Evolutionary conservation across 164 flowering plant genomes (phyloP).

Genomic region (Tinospora cordifolia): DNA sequence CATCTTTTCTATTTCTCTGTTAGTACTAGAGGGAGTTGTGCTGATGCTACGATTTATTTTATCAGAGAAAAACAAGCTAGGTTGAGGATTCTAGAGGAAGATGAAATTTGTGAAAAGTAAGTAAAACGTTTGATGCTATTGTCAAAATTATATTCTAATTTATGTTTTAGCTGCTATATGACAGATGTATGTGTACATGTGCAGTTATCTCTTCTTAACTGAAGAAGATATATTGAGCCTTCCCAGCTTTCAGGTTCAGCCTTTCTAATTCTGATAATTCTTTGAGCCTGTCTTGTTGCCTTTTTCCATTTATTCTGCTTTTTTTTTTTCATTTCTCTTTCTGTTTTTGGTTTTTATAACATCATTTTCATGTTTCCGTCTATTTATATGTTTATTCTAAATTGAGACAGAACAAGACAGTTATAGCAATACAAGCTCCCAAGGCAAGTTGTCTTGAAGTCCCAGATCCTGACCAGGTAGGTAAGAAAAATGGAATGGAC

Average conservation of each 20-base stretch:
- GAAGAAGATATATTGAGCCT: conserved; percentile 53
- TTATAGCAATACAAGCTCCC: conserved; percentile 69
- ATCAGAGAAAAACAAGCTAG: conserved; percentile 47
- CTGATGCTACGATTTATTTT: conserved; percentile 16
- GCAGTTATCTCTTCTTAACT: conserved; percentile 46
- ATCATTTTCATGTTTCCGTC: not conserved
- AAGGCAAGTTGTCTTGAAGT: conserved; percentile 62
- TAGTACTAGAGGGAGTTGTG: conserved; percentile 8
- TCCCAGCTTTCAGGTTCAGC: conserved; percentile 52
- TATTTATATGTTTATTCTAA: not conserved
- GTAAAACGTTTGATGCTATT: conserved; percentile 2
- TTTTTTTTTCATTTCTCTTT: not conserved
- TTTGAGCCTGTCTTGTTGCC: not conserved
- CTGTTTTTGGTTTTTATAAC: not conserved
- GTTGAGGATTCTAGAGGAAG: conserved; percentile 34
- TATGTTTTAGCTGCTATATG: not conserved
- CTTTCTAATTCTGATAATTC: not conserved
- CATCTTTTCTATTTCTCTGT: not conserved
- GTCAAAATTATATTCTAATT: conserved; percentile 2
- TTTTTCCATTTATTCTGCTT: not conserved
- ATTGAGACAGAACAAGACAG: conserved; percentile 44
- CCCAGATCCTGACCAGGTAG: conserved; percentile 74
- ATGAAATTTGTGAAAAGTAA: conserved; percentile 45
- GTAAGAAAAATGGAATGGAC: conserved; percentile 21
- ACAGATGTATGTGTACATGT: conserved; percentile 7